A percentile compares a stretch with the other conserved stretches of the same genome.
These are phyloP conservation scores for Ustilago shanxiensis DNA, from an alignment of 1,284 basidiomycete species.

Conservation along the genomic window DNA sequence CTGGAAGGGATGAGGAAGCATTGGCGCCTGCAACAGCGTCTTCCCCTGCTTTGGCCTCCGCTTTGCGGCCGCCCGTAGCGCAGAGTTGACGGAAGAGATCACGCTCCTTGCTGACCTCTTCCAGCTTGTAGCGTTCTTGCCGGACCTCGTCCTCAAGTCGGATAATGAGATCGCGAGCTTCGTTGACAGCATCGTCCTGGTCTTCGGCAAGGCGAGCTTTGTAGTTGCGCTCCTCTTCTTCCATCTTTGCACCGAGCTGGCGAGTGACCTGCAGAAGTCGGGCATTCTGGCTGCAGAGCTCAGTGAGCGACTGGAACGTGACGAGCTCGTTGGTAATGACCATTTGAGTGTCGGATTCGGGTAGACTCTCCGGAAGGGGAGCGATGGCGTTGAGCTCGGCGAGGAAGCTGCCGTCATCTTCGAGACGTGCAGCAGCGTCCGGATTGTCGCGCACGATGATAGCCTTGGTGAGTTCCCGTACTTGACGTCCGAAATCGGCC, in stretches of 20 bases:
- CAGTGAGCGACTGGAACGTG: conserved; percentile 83
- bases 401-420: conserved; percentile 73
- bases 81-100: conserved; percentile 87
- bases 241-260: conserved; percentile 72
- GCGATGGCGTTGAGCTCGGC: conserved; percentile 59
- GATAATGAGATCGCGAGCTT: conserved; percentile 87
- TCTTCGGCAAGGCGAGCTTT: conserved; percentile 72
- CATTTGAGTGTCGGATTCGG: conserved; percentile 68
- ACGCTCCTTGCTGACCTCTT: conserved; percentile 85
- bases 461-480: conserved; percentile 83
- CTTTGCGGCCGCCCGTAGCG: conserved; percentile 52
- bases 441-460: conserved; percentile 85
- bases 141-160: conserved; percentile 82
- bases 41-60: conserved; percentile 19
- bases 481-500: conserved; percentile 86
- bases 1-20: background rate
- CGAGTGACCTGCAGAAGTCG: conserved; percentile 86
- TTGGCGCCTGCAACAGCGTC: conserved; percentile 4
- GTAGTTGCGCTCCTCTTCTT: conserved; percentile 67
- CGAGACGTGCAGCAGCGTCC: conserved; percentile 79
- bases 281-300: conserved; percentile 89
- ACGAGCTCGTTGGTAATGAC: conserved; percentile 92
- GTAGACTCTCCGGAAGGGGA: conserved; percentile 32
- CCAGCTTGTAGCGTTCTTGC: conserved; percentile 78
- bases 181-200: conserved; percentile 82